phyloP scores from a whole-genome alignment of 73 alveolate species.

The Paramecium octaurelia region DNA sequence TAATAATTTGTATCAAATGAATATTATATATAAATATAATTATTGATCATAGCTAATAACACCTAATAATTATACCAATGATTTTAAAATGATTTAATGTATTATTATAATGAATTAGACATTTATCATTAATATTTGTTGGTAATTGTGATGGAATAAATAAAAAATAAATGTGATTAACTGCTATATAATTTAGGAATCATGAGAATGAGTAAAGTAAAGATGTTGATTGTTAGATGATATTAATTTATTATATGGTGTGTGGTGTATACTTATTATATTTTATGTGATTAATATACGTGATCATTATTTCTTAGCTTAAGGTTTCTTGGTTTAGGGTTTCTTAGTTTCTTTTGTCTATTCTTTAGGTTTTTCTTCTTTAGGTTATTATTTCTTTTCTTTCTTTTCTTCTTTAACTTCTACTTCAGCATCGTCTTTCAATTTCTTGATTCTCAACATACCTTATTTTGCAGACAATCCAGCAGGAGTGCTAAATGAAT shows the following conservation, averaged over 20 bases:
- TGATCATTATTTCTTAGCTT: background rate
- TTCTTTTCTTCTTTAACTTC: constrained; percentile 55
- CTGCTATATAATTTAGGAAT: no score
- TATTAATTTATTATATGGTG: background rate
- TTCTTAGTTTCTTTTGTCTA: background rate
- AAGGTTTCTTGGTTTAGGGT: background rate
- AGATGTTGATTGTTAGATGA: background rate
- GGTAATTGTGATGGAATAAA: background rate
- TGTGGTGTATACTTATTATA: background rate
- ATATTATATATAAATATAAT: no score
- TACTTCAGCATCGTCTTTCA: constrained; percentile 79
- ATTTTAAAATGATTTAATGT: no score
- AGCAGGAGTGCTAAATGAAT: constrained; percentile 68
- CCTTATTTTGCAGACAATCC: constrained; percentile 80
- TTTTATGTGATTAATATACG: background rate
- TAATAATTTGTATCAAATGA: background rate
- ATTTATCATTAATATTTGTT: background rate
- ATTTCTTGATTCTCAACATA: constrained; percentile 75
- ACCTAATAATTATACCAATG: background rate
- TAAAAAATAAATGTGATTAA: no score
- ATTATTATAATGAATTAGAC: no score
- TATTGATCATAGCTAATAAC: background rate
- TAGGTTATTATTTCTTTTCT: background rate
- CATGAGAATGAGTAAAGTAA: background rate
- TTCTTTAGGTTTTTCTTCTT: background rate